Percentiles rank a stretch among this genome's conserved stretches.
Conservation (phyloP, 2,329 filamentous ascomycete species). For the Monilinia aucupariae region DNA sequence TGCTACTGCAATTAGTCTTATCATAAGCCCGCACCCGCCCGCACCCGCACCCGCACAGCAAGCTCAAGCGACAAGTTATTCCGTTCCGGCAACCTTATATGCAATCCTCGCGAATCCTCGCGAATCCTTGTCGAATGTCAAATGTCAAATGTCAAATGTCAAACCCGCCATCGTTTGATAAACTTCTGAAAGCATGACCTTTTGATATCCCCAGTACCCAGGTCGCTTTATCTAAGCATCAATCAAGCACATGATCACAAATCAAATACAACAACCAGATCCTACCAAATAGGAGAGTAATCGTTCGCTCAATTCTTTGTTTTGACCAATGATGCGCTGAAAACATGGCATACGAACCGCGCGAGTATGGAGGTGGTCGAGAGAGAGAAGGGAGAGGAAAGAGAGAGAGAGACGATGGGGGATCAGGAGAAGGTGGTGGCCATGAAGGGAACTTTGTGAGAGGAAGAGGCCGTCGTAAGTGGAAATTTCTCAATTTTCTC, state of each 20-base stretch:
- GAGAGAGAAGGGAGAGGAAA: conserved; percentile 19
- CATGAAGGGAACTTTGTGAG: conserved; percentile 15
- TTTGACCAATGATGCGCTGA: conserved; percentile 22
- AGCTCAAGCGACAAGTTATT: too few relatives aligned
- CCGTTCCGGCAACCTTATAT: not conserved
- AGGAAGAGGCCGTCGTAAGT: conserved; percentile 35
- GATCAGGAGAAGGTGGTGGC: conserved; percentile 16
- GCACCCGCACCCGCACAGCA: too few relatives aligned
- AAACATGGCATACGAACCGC: conserved; percentile 35
- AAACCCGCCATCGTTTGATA: conserved; percentile 1
- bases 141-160: conserved; percentile 2
- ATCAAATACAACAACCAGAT: not conserved
- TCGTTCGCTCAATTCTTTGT: conserved; percentile 3
- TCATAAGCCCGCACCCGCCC: too few relatives aligned
- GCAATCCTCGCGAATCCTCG: not conserved
- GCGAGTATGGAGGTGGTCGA: conserved; percentile 32
- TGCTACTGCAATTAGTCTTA: too few relatives aligned
- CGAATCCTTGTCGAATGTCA: conserved; percentile 8
- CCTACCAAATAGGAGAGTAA: conserved; percentile 3
- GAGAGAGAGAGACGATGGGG: conserved; percentile 12
- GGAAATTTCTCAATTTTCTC: not conserved
- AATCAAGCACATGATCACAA: conserved; percentile 7
- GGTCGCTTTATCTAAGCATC: not conserved
- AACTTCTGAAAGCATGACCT: conserved; percentile 8
- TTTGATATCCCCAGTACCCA: not conserved